Base-by-base conservation (phyloP, 2,329 filamentous ascomycete genomes). In the Clonostachys chloroleuca region DNA sequence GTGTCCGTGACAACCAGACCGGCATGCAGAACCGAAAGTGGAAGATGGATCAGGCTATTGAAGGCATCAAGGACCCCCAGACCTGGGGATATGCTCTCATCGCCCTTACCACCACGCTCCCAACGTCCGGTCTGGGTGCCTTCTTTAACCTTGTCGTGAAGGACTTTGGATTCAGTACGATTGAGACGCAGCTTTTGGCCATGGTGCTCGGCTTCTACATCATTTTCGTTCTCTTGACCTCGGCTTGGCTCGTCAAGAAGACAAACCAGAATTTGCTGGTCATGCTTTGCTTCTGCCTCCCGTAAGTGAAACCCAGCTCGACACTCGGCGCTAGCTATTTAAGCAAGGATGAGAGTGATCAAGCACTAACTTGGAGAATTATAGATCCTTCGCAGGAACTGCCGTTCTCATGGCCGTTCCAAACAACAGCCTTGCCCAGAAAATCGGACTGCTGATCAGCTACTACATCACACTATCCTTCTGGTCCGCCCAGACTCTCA, bases 381-480 rank as follows among this genome's bases (percentile, higher is more conserved):
- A 2, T 49, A 84, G 80, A 17, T 87, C 84, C 1, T 86, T 87
- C 56, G 60, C 86, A 42, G 86, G 86, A 45, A 89, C 86, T 2
- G 83, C 87, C 45, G 76, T 88, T 37, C 77, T 90, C 47, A 85
- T 90, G 77, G 84, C 81, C 0, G 75, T 90, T 7, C 63, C 77
- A 17, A 83, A 84, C 54, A 71, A 73, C 6, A 78, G 71, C 40
- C 71, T 73, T 35, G 63, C 76, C 9, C 82, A 80, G 37, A 77
- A 85, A 63, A 74, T 84, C 24, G 86, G 86, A 6, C 73, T 91
- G 1, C 67, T 90, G 13, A 79, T 90, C 57, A 79, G 75, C 57
- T 91, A 90, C 72, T 91, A 89, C 67, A 84, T 90, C 51, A 84
- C 83, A 0, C 74, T 90, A 16, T 88, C 83, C 7, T 91, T 90